Conservation (phyloP, 345 rosid genomes). For the Syzygium aromaticum region DNA sequence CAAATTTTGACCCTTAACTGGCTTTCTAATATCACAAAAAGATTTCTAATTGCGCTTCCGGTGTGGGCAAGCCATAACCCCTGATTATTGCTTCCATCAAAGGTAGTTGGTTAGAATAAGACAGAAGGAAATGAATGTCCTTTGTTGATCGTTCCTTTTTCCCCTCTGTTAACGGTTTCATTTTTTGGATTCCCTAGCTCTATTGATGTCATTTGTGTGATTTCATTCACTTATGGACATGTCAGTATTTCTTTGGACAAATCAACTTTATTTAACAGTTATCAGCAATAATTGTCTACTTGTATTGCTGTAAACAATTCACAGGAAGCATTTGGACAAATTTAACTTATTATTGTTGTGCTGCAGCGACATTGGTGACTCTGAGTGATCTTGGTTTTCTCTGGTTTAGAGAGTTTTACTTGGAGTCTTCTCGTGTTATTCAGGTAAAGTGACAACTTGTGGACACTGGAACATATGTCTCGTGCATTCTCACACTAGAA, state of each 20-base stretch:
- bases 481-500: background rate
- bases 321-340: background rate
- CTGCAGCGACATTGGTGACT: conserved; percentile 74
- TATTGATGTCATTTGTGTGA: background rate
- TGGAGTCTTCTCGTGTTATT: conserved; percentile 99
- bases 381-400: conserved; percentile 95
- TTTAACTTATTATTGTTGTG: conserved; percentile 3
- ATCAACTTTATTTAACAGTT: background rate
- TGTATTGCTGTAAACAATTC: background rate
- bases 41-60: background rate
- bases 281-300: background rate
- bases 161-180: background rate
- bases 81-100: background rate
- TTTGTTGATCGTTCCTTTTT: background rate
- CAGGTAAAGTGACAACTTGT: conserved; percentile 45
- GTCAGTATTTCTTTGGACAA: background rate
- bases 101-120: background rate
- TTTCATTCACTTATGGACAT: background rate
- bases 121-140: background rate
- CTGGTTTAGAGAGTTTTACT: conserved; percentile 98
- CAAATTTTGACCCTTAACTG: background rate
- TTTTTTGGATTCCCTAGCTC: background rate
- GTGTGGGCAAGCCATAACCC: background rate
- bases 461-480: background rate
- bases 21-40: background rate